phyloP scores from a whole-genome alignment of 352 stramenopile species.

The Pythium myriotylum region DNA sequence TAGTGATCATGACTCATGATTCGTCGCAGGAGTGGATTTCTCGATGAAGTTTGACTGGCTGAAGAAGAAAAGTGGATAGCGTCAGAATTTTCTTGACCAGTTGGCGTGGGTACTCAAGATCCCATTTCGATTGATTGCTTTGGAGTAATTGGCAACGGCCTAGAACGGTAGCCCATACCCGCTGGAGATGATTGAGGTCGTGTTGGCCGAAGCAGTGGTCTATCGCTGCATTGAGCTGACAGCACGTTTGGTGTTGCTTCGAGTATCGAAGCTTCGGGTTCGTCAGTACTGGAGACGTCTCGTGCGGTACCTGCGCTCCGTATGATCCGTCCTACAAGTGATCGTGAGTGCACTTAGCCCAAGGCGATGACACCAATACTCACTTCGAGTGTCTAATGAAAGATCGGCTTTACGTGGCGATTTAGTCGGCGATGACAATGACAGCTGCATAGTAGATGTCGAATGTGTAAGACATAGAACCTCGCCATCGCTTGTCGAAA shows the following conservation, averaged over 20 bases:
- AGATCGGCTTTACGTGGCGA: constrained; percentile 14
- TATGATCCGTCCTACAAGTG: constrained; percentile 17
- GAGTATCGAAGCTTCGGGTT: not conserved
- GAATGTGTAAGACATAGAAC: constrained; percentile 51
- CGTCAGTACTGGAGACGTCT: not conserved
- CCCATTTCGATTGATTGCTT: not conserved
- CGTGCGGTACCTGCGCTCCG: constrained; percentile 17
- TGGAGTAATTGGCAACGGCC: not conserved
- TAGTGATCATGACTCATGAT: not conserved
- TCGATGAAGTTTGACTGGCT: constrained; percentile 13
- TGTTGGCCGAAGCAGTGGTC: constrained; percentile 25
- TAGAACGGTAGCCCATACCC: constrained; percentile 5
- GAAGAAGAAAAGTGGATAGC: no score
- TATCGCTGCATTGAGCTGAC: constrained; percentile 15
- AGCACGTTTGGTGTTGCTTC: not conserved
- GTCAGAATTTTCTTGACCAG: no score
- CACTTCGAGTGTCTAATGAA: constrained; percentile 17
- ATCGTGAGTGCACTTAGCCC: not conserved
- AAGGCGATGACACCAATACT: not conserved
- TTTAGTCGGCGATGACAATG: constrained; percentile 11
- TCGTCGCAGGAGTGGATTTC: constrained; percentile 7
- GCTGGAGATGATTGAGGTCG: constrained; percentile 58
- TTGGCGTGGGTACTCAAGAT: not conserved
- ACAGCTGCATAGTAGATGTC: constrained; percentile 4
- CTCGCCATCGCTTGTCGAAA: constrained; percentile 29